Percentiles rank a stretch among this genome's conserved stretches.
These are phyloP conservation scores for Trypanosoma brucei DNA, from an alignment of 208 protist genomes.

Conservation along the genomic window DNA sequence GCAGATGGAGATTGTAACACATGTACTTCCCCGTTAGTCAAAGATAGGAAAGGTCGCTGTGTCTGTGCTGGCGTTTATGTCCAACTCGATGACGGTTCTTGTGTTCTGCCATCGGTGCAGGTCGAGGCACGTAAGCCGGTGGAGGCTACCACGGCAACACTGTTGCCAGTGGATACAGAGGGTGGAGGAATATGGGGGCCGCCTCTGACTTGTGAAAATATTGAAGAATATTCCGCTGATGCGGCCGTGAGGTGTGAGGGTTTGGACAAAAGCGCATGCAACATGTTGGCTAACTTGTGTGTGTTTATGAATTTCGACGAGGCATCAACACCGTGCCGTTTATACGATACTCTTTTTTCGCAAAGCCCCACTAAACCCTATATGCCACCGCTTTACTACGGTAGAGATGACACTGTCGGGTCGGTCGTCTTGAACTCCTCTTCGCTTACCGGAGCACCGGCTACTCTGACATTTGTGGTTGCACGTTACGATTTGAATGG, in stretches of 20 bases:
- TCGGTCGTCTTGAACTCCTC: background rate
- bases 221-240: conserved; percentile 30
- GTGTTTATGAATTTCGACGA: conserved; percentile 56
- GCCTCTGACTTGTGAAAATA: conserved; percentile 12
- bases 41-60: conserved; percentile 12
- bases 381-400: conserved; percentile 68
- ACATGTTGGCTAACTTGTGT: conserved; percentile 73
- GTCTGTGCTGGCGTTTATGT: conserved; percentile 38
- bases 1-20: conserved; percentile 3
- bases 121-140: conserved; percentile 15
- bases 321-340: conserved; percentile 41
- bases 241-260: conserved; percentile 38
- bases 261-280: conserved; percentile 50
- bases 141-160: conserved; percentile 11
- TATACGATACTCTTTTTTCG: conserved; percentile 44
- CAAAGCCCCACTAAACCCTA: background rate
- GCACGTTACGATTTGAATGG: conserved; percentile 53
- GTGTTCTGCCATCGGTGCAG: conserved; percentile 31
- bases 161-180: conserved; percentile 43
- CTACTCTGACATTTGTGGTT: conserved; percentile 49
- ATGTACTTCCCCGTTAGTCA: conserved; percentile 37
- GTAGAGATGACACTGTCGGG: conserved; percentile 29
- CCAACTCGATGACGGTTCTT: conserved; percentile 54
- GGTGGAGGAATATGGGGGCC: conserved; percentile 25
- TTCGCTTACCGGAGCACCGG: conserved; percentile 9